Conservation (phyloP, 495 filamentous ascomycete genomes). For the Daldinia bambusicola region DNA sequence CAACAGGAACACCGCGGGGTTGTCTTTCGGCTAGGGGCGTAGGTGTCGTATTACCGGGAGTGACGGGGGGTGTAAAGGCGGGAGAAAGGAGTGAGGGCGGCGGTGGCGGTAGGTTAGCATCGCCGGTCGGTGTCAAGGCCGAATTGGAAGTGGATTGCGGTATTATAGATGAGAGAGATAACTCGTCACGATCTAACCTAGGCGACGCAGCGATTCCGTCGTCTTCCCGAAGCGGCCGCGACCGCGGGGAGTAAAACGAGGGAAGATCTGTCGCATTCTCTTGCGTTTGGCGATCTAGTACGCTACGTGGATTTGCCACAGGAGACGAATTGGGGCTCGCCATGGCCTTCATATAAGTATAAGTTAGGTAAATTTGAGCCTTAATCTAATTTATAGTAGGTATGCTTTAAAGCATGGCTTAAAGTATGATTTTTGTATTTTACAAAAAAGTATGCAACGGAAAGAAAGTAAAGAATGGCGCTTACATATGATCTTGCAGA, state of each 20-base stretch:
- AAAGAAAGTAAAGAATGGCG: slow-evolving; percentile 12
- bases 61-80: slow-evolving; percentile 83
- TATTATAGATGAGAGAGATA: slow-evolving; percentile 28
- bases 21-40: slow-evolving; percentile 47
- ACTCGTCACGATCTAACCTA: slow-evolving; percentile 28
- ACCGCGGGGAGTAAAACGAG: slow-evolving; percentile 60
- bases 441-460: neutral
- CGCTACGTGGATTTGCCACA: slow-evolving; percentile 1
- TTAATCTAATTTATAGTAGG: slow-evolving; percentile 1
- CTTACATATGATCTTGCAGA: neutral
- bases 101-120: slow-evolving; percentile 45
- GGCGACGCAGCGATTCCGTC: slow-evolving; percentile 25
- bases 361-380: neutral
- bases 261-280: slow-evolving; percentile 51
- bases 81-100: slow-evolving; percentile 71
- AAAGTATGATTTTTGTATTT: too few species aligned
- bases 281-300: slow-evolving; percentile 27
- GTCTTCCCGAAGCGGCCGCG: slow-evolving; percentile 39
- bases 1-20: slow-evolving; percentile 64
- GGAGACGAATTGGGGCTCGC: slow-evolving; percentile 22
- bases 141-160: neutral
- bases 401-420: neutral
- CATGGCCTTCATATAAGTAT: slow-evolving; percentile 24
- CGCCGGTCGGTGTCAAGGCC: slow-evolving; percentile 7
- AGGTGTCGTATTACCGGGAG: slow-evolving; percentile 71